These are phyloP conservation scores for Diophrys appendiculata DNA, from an alignment of 73 alveolate genomes.

Conservation along the genomic window DNA sequence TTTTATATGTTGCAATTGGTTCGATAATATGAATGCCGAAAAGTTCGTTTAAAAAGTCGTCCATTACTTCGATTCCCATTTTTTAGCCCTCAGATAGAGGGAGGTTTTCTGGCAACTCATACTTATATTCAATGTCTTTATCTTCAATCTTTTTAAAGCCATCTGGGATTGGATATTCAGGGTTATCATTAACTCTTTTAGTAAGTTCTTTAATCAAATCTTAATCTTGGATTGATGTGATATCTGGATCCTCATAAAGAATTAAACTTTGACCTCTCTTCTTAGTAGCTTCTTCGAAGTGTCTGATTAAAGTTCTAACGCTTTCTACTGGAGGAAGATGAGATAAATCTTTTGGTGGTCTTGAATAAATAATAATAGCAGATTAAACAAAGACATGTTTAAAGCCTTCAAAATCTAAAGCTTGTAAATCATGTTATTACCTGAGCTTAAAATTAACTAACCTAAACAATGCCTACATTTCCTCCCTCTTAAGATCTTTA, in stretches of 20 bases:
- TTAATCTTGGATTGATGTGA: constrained; percentile 52
- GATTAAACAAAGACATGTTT: constrained; percentile 33
- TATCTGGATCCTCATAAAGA: constrained; percentile 68
- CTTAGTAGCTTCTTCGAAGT: constrained; percentile 64
- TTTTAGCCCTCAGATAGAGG: constrained; percentile 38
- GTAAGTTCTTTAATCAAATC: constrained; percentile 42
- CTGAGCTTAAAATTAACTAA: constrained; percentile 27
- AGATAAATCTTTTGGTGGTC: constrained; percentile 14
- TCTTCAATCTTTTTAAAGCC: constrained; percentile 59
- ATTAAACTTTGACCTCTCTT: constrained; percentile 51
- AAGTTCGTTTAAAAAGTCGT: constrained; percentile 13
- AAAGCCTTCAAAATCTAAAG: constrained; percentile 46
- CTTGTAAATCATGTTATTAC: constrained; percentile 32
- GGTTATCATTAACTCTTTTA: constrained; percentile 47
- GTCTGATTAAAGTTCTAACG: constrained; percentile 19
- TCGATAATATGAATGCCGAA: constrained; percentile 60
- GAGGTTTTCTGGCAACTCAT: constrained; percentile 43
- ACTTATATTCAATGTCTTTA: constrained; percentile 38
- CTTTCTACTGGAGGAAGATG: constrained; percentile 38
- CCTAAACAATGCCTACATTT: constrained; percentile 36
- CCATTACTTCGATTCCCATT: constrained; percentile 49
- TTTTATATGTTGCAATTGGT: constrained; percentile 45
- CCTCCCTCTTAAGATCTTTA: constrained; percentile 45
- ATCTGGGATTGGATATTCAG: constrained; percentile 57
- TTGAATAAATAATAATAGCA: constrained; percentile 23